Base-by-base conservation (phyloP, 495 filamentous ascomycete genomes). In the Rostrohypoxylon terebratum region DNA sequence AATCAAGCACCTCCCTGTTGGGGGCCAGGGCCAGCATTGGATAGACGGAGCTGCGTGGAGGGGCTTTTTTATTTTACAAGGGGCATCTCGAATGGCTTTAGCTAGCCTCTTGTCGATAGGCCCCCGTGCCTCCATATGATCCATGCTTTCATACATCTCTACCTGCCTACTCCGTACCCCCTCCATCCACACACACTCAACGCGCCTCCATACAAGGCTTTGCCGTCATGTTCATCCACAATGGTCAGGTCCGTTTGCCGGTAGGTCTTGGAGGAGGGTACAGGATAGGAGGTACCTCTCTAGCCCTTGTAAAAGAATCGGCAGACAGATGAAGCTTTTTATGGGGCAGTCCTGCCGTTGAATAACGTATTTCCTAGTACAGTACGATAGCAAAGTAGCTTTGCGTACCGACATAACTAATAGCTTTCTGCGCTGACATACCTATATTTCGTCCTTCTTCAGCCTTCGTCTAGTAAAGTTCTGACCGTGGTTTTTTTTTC, bases 1-100 rank as follows among this genome's bases (percentile, higher is more conserved):
- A 79, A 84, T 83, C 81, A 82, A 53, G 77, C 77, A 72, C 66
- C 57, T 67, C 77, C 75, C 75, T 72, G 69, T 75, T 77, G 75
- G 75, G 75, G 77, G 72, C 77, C 72, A 75, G 77, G 77, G 75
- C 75, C 48, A 67, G 71, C 54, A 73, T 71, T 68, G 66, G 68
- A 61, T 59, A 61, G 60, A 67, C 71, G 63, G 63, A 64, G 55
- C 54, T 70, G 69, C 72, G 68, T 75, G 68, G 76, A 78, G 74
- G 74, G 76, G 76, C 64, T 65, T 68, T 65, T 68, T 71, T 68
- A 63, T 67, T 70, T 73, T 63, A 63, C 71, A 75, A 69, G 72
- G 69, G 63, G 45, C 16, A 60, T 64, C 66, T 67, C 65, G 66
- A 72, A 72, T 71, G 68, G 63, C 70, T 58, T 64, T 67, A 68